Percentiles rank a stretch among this genome's conserved stretches.
Conservation (phyloP, 805 yeast species). For the Candida suzukii region DNA sequence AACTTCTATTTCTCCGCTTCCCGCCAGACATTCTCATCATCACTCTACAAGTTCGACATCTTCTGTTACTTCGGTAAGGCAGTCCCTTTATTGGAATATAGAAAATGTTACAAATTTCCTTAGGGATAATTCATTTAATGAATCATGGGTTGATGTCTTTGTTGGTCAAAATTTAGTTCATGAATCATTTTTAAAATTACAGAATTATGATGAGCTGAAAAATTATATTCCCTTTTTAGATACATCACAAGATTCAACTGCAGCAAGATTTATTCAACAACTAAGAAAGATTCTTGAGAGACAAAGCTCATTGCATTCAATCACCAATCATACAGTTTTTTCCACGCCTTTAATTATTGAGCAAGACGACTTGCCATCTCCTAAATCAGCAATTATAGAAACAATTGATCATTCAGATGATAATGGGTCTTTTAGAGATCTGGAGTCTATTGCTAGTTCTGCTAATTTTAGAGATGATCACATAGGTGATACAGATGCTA, state of each 20-base stretch:
- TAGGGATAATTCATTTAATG: constrained; percentile 58
- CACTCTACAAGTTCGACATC: constrained; percentile 19
- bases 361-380: constrained; percentile 3
- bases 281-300: constrained; percentile 36
- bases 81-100: constrained; percentile 63
- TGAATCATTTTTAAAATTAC: constrained; percentile 54
- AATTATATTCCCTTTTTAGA: constrained; percentile 29
- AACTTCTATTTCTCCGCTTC: not conserved
- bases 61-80: constrained; percentile 39
- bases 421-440: not conserved
- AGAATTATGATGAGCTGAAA: constrained; percentile 49
- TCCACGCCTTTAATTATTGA: constrained; percentile 14
- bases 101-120: constrained; percentile 67
- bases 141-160: constrained; percentile 67
- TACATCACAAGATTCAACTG: constrained; percentile 42
- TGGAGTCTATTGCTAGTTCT: constrained; percentile 2
- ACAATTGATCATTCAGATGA: not conserved
- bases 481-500: not conserved
- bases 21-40: not conserved
- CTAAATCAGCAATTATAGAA: not conserved
- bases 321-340: constrained; percentile 6
- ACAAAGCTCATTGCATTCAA: constrained; percentile 5
- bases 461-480: constrained; percentile 1
- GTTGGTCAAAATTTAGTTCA: constrained; percentile 51
- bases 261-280: constrained; percentile 48